Conservation (phyloP, 768 basidiomycete species). For the Mycena rosella region DNA sequence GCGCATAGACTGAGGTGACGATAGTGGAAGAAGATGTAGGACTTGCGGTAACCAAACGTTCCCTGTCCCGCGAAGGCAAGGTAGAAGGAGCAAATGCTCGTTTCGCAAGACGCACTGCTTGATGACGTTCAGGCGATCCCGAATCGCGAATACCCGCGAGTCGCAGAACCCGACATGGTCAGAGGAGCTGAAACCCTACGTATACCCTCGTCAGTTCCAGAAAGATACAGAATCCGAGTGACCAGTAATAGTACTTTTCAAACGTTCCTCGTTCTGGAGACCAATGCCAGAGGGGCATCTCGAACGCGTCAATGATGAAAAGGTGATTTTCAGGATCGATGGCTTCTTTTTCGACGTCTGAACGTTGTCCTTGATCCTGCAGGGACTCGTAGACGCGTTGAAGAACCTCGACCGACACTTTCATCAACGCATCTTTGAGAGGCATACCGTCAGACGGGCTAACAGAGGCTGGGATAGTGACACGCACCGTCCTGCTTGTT, state of each 20-base stretch:
- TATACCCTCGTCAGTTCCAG: conserved; percentile 15
- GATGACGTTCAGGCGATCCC: conserved; percentile 91
- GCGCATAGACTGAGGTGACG: not conserved
- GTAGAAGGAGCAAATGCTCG: conserved; percentile 97
- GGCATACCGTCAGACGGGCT: not conserved
- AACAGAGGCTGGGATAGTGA: not conserved
- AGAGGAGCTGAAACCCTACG: conserved; percentile 66
- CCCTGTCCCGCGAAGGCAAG: conserved; percentile 88
- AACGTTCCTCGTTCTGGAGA: conserved; percentile 89
- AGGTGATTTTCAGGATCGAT: conserved; percentile 88
- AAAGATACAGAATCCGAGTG: not conserved
- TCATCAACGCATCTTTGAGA: conserved; percentile 81
- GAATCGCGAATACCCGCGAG: conserved; percentile 80
- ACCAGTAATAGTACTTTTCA: conserved; percentile 75
- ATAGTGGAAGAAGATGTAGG: not conserved
- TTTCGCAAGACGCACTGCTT: conserved; percentile 94
- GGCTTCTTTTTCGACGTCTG: conserved; percentile 66
- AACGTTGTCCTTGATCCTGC: conserved; percentile 71
- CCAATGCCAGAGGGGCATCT: conserved; percentile 97
- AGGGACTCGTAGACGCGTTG: conserved; percentile 81
- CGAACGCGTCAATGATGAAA: conserved; percentile 89
- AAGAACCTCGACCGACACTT: conserved; percentile 77
- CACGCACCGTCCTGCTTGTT: conserved; percentile 87
- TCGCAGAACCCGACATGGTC: conserved; percentile 87
- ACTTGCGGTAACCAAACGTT: conserved; percentile 88